phyloP scores from a whole-genome alignment of 192 early-diverging fungal genomes.

The Backusella parvicylindrica region DNA sequence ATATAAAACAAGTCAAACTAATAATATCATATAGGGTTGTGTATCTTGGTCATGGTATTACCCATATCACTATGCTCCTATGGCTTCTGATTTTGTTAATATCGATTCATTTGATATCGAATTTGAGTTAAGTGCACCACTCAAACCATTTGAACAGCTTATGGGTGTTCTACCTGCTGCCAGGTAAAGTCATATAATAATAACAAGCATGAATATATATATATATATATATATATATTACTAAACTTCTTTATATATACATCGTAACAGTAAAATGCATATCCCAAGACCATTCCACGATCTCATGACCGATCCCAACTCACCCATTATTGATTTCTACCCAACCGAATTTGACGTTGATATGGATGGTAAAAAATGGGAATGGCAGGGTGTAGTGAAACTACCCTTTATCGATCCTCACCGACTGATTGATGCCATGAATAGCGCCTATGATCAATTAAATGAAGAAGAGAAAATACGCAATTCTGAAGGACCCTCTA shows the following conservation, averaged over 20 bases:
- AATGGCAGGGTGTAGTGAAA: conserved; percentile 92
- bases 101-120: conserved; percentile 68
- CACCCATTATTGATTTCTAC: conserved; percentile 95
- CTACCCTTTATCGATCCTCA: conserved; percentile 93
- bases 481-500: conserved; percentile 64
- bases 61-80: conserved; percentile 94
- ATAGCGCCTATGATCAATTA: conserved; percentile 59
- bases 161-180: conserved; percentile 95
- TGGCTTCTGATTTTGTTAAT: conserved; percentile 79
- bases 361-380: conserved; percentile 92
- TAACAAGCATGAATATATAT: neutral
- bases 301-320: conserved; percentile 79
- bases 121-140: conserved; percentile 82
- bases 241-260: neutral
- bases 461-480: conserved; percentile 69
- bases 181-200: conserved; percentile 22
- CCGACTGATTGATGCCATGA: conserved; percentile 72
- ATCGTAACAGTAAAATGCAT: conserved; percentile 44
- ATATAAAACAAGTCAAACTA: neutral
- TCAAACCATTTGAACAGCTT: conserved; percentile 91
- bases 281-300: conserved; percentile 64
- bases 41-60: conserved; percentile 98
- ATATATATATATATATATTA: neutral
- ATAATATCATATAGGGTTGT: conserved; percentile 54
- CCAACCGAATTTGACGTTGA: conserved; percentile 87